These are phyloP conservation scores for Aspergillus carbonarius DNA, from an alignment of 2,329 filamentous ascomycete genomes.

Conservation along the genomic window DNA sequence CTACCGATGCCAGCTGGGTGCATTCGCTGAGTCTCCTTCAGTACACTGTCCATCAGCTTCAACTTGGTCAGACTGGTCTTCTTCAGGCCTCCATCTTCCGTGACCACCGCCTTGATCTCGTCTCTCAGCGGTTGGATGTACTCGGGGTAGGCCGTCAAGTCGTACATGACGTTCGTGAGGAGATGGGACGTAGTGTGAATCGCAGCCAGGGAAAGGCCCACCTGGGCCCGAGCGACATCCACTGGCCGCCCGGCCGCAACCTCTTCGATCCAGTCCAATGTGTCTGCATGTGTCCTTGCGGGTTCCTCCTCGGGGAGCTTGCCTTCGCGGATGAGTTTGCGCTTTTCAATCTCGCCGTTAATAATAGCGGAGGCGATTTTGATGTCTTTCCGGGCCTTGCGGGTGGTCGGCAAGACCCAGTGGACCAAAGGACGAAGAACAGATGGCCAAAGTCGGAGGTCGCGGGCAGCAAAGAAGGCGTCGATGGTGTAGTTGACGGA, in stretches of 20 bases:
- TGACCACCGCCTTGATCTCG: conserved; percentile 49
- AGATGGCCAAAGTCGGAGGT: conserved; percentile 46
- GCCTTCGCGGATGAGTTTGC: conserved; percentile 22
- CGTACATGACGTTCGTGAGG: conserved; percentile 53
- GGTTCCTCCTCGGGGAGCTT: conserved; percentile 18
- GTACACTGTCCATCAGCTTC: conserved; percentile 37
- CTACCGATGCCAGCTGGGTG: conserved; percentile 29
- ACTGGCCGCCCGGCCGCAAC: conserved; percentile 11
- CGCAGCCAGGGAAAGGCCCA: conserved; percentile 31
- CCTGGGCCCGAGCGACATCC: conserved; percentile 22
- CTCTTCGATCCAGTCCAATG: conserved; percentile 32
- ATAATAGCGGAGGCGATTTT: conserved; percentile 38
- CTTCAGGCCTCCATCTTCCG: conserved; percentile 39
- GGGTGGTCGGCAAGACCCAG: conserved; percentile 46
- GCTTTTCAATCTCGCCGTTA: conserved; percentile 25
- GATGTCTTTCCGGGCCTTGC: conserved; percentile 40
- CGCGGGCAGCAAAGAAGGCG: conserved; percentile 28
- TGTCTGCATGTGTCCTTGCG: conserved; percentile 20
- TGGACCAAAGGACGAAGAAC: conserved; percentile 46
- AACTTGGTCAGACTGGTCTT: conserved; percentile 35
- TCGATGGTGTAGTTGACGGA: conserved; percentile 23
- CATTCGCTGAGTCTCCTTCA: conserved; percentile 35
- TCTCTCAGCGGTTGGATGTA: conserved; percentile 53
- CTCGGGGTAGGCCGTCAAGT: conserved; percentile 53
- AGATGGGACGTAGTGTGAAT: conserved; percentile 37